Conservation (phyloP, 1,139 yeast species). For the Candida tropicalis region DNA sequence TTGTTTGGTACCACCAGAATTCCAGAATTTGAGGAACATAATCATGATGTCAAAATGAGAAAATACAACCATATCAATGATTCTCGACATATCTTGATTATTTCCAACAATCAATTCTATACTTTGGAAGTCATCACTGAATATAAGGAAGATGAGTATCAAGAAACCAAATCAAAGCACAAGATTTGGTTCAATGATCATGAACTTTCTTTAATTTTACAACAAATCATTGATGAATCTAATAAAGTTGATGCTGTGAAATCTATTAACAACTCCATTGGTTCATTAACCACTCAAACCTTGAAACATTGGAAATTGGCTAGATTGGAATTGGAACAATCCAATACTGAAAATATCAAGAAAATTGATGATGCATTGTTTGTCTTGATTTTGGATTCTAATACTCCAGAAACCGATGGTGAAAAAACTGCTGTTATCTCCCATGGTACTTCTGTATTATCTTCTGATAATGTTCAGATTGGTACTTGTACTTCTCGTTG, state of each 20-base stretch:
- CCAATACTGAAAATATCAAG: constrained; percentile 47
- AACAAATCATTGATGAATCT: constrained; percentile 51
- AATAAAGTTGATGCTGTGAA: constrained; percentile 39
- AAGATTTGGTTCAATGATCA: constrained; percentile 53
- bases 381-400: constrained; percentile 65
- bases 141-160: constrained; percentile 33
- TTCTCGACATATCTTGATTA: constrained; percentile 54
- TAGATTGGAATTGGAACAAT: constrained; percentile 49
- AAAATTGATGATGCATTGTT: constrained; percentile 66
- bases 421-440: constrained; percentile 51
- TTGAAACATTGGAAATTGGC: constrained; percentile 65
- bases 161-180: constrained; percentile 26
- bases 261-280: constrained; percentile 57
- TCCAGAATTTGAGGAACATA: constrained; percentile 42
- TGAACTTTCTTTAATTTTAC: constrained; percentile 55
- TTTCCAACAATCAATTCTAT: constrained; percentile 67
- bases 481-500: constrained; percentile 81
- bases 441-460: constrained; percentile 65
- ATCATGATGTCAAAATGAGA: constrained; percentile 32
- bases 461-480: constrained; percentile 58
- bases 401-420: constrained; percentile 53
- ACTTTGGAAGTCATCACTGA: constrained; percentile 55
- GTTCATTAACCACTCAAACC: constrained; percentile 70
- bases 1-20: constrained; percentile 69
- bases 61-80: constrained; percentile 28